phyloP scores from a whole-genome alignment of 768 basidiomycete genomes.

The Suillus lakei region DNA sequence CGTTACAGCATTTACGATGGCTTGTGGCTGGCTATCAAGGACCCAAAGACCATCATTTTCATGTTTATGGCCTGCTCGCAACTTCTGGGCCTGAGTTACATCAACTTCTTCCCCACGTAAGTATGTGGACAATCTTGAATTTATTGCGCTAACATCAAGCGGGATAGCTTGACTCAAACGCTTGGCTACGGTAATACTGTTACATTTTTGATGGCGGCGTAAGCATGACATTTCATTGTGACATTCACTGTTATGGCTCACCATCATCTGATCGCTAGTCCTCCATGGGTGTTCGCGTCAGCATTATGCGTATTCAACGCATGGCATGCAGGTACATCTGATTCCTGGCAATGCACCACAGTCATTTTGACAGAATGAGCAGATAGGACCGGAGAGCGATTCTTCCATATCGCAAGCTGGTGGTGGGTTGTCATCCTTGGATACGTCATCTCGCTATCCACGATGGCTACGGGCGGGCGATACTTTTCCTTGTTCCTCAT shows the following conservation, averaged over 20 bases:
- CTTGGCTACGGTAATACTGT: constrained; percentile 64
- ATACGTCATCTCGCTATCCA: constrained; percentile 61
- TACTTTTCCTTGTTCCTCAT: constrained; percentile 71
- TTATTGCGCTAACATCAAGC: not conserved
- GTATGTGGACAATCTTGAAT: constrained; percentile 13
- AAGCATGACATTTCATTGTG: constrained; percentile 22
- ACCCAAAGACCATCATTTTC: constrained; percentile 58
- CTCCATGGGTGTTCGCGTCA: constrained; percentile 65
- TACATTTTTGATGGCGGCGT: constrained; percentile 66
- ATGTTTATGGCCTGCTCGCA: constrained; percentile 55
- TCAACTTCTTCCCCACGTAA: constrained; percentile 63
- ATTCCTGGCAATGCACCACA: constrained; percentile 10
- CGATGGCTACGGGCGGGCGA: constrained; percentile 52
- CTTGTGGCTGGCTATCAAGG: constrained; percentile 58
- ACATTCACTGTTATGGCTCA: not conserved
- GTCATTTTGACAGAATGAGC: not conserved
- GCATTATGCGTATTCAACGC: constrained; percentile 55
- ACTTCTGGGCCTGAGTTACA: constrained; percentile 60
- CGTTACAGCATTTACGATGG: constrained; percentile 50
- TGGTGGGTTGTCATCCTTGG: constrained; percentile 67
- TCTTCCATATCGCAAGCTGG: constrained; percentile 59
- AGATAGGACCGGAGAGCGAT: constrained; percentile 68
- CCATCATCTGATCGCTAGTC: constrained; percentile 38
- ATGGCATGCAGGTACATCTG: constrained; percentile 52
- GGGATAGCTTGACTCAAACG: constrained; percentile 55